Percentiles rank a stretch among this genome's conserved stretches.
These are phyloP conservation scores for Waltiozyma sp. DNA, from an alignment of 1,139 yeast genomes.

Conservation along the genomic window DNA sequence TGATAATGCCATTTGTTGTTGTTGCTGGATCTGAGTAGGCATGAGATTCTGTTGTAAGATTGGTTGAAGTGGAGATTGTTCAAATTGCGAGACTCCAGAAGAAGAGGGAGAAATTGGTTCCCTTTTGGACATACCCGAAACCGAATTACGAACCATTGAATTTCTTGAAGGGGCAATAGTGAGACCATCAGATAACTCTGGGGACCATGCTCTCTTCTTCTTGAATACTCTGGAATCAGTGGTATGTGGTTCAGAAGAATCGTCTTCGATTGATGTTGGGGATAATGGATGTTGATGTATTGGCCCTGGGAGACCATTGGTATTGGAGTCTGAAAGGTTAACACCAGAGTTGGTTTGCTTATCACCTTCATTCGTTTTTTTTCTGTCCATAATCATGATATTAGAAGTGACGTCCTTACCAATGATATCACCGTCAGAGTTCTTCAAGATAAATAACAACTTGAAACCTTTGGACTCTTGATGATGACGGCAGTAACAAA, in stretches of 20 bases:
- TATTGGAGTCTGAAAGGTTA: constrained; percentile 8
- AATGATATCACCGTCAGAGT: constrained; percentile 46
- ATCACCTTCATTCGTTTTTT: constrained; percentile 23
- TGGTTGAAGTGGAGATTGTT: constrained; percentile 2
- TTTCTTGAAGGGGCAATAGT: constrained; percentile 19
- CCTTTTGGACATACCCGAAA: constrained; percentile 1
- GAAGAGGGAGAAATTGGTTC: constrained; percentile 6
- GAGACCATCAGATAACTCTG: constrained; percentile 19
- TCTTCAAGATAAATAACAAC: constrained; percentile 58
- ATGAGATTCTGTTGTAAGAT: constrained; percentile 2
- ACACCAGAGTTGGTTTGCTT: constrained; percentile 7
- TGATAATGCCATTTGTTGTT: constrained; percentile 4
- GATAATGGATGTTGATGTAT: constrained; percentile 27
- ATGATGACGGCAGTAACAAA: constrained; percentile 94
- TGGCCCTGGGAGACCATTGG: constrained; percentile 2
- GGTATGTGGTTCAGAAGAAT: constrained; percentile 47
- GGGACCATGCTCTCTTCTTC: constrained; percentile 28
- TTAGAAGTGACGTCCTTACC: constrained; percentile 66
- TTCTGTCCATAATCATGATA: constrained; percentile 88
- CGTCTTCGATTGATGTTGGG: constrained; percentile 58
- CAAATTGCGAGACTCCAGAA: not conserved
- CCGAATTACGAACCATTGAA: constrained; percentile 7
- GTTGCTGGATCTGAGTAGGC: constrained; percentile 5
- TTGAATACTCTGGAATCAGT: constrained; percentile 26
- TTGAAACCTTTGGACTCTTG: constrained; percentile 71